Conservation (phyloP, 441 rosid genomes). For the Gossypium gossypioides region DNA sequence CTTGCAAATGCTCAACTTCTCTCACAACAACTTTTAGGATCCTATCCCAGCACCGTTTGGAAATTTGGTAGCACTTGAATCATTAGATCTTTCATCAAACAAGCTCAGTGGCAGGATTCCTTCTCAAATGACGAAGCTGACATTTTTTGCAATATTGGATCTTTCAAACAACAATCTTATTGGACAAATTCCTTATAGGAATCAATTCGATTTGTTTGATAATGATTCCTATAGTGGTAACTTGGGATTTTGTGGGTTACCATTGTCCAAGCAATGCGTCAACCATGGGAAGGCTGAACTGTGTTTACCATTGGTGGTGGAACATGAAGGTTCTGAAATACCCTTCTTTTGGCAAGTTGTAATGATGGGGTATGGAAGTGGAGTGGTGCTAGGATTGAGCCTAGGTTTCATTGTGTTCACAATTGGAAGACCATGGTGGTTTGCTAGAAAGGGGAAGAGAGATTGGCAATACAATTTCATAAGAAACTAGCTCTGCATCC, state of each 20-base stretch:
- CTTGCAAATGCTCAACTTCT: too few species aligned
- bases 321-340: too few species aligned
- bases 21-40: too few species aligned
- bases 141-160: conserved; percentile 15
- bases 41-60: too few species aligned
- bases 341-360: background rate
- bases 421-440: background rate
- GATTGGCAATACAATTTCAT: too few species aligned
- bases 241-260: background rate
- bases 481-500: background rate
- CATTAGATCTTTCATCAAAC: background rate
- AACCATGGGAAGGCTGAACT: too few species aligned
- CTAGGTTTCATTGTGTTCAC: background rate
- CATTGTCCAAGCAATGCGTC: background rate
- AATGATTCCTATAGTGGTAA: background rate
- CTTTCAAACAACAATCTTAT: background rate
- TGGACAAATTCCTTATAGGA: conserved; percentile 11
- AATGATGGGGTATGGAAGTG: background rate
- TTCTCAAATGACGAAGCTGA: background rate
- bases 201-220: conserved; percentile 8
- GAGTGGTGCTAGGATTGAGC: background rate
- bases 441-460: too few species aligned
- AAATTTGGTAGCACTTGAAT: too few species aligned
- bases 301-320: too few species aligned
- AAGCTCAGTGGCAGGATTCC: conserved; percentile 13